Evolutionary conservation across 2,329 filamentous ascomycete genomes (phyloP).

Genomic region (Cladophialophora yegresii): DNA sequence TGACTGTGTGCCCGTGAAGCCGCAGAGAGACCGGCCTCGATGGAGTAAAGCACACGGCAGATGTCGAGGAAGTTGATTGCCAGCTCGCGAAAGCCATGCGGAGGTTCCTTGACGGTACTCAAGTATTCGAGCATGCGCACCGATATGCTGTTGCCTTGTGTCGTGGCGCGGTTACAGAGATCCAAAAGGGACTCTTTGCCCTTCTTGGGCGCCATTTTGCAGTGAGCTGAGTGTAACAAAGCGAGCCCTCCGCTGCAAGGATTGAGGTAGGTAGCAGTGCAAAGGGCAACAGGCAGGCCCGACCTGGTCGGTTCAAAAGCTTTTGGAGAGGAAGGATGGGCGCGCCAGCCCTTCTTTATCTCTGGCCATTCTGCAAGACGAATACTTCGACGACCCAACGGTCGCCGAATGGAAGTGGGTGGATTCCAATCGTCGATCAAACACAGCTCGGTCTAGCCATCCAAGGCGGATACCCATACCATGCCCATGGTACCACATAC

Average conservation of each 20-base stretch:
- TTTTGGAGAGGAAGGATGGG: not conserved
- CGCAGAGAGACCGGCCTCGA: constrained; percentile 65
- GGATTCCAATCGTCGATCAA: not conserved
- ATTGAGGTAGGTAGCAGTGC: not conserved
- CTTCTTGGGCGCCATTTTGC: constrained; percentile 32
- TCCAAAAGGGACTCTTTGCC: constrained; percentile 47
- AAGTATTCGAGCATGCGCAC: constrained; percentile 67
- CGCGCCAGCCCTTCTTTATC: not conserved
- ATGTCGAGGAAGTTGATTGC: constrained; percentile 68
- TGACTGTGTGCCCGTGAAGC: constrained; percentile 54
- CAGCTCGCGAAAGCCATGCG: constrained; percentile 60
- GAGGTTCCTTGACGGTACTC: constrained; percentile 57
- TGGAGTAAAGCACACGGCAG: constrained; percentile 66
- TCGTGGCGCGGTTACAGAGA: constrained; percentile 61
- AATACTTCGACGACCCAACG: not conserved
- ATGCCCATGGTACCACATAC: constrained; percentile 1
- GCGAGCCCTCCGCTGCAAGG: constrained; percentile 2
- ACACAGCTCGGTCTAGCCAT: constrained; percentile 1
- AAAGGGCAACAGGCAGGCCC: not conserved
- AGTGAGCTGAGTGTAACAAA: not conserved
- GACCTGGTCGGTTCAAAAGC: not conserved
- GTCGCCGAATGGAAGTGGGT: not conserved
- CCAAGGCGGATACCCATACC: not conserved
- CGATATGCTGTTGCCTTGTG: constrained; percentile 64
- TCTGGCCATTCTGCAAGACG: not conserved